phyloP scores from a whole-genome alignment of 75 land plant species.

The Larix kaempferi region DNA sequence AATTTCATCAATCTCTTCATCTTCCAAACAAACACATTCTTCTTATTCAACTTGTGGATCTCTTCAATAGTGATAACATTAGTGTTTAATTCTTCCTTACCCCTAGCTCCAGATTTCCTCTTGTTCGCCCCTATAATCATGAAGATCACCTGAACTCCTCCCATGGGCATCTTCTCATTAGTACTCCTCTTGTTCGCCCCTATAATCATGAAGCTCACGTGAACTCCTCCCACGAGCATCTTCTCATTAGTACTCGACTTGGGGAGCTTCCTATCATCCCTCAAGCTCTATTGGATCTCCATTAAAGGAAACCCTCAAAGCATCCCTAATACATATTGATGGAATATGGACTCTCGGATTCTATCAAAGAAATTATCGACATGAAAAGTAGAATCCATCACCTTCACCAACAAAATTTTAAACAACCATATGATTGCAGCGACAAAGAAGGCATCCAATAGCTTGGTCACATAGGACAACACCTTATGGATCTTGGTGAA shows the following conservation, averaged over 20 bases:
- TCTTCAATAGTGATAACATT: conserved; percentile 57
- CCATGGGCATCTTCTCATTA: conserved; percentile 4
- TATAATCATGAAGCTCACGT: too few relatives aligned
- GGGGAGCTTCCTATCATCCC: conserved; percentile 3
- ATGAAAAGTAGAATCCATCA: conserved; percentile 74
- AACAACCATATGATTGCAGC: conserved; percentile 61
- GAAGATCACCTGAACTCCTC: neutral
- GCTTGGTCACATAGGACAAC: conserved; percentile 51
- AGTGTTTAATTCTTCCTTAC: conserved; percentile 18
- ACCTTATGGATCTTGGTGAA: conserved; percentile 21
- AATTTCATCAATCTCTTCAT: conserved; percentile 81
- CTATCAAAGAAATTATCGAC: conserved; percentile 78
- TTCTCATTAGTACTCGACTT: neutral
- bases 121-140: conserved; percentile 2
- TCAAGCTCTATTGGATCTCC: conserved; percentile 29
- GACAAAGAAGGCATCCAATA: conserved; percentile 42
- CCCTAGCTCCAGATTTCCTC: conserved; percentile 12
- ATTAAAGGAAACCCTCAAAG: conserved; percentile 76
- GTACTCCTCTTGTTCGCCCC: too few relatives aligned
- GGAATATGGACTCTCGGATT: conserved; percentile 79
- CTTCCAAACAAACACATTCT: conserved; percentile 84
- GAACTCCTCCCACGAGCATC: too few relatives aligned
- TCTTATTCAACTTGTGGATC: conserved; percentile 65
- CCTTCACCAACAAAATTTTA: conserved; percentile 66
- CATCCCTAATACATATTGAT: conserved; percentile 70